Evolutionary conservation across 495 filamentous ascomycete genomes (phyloP), one percentile per base, ranked within the genome.

Genomic region (Pseudevernia furfuracea): DNA sequence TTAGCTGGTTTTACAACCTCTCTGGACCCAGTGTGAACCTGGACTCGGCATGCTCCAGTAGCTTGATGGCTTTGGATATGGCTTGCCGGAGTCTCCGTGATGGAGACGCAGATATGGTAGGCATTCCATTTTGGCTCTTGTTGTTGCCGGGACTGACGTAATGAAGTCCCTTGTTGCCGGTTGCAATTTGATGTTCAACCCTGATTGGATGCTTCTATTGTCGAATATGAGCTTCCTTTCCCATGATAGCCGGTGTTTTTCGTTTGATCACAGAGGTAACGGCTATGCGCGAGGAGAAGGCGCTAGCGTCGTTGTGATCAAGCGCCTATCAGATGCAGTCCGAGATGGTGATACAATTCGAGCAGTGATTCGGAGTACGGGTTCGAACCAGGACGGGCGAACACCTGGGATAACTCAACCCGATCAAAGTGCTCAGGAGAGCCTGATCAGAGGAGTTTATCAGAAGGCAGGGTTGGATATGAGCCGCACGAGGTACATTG

Each of bases 1-100:
- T 70, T 4, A 94, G 91, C 70, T 87, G 87, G 70, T 87, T 89
- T 69, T 90, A 93, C 72, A 89, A 90, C 58, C 91, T 95, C 71
- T 86, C 84, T 64, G 91, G 91, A 0, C 91, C 91, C 0, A 92
- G 88, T 68, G 81, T 89, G 69, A 89, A 84, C 65, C 81, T 95
- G 41, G 91, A 96, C 70, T 93, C 92, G 1, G 80, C 78, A 0
- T 83, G 79, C 52, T 81, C 80, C 0, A 75, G 75, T 1, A 74
- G 75, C 38, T 30, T 80, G 28, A 68, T 72, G 0, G 75, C 74
- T 0, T 64, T 81, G 2, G 72, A 84, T n/a, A 38, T 73, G 4
- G 76, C 78, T 0, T 68, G 66, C 58, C 57, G 58, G 19, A 43
- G 43, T 15, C 65, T 81, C 6, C 75, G 76, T 71, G 69, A 71